These are phyloP conservation scores for Polygonum aviculare DNA, from an alignment of 148 eudicot species.

Conservation along the genomic window DNA sequence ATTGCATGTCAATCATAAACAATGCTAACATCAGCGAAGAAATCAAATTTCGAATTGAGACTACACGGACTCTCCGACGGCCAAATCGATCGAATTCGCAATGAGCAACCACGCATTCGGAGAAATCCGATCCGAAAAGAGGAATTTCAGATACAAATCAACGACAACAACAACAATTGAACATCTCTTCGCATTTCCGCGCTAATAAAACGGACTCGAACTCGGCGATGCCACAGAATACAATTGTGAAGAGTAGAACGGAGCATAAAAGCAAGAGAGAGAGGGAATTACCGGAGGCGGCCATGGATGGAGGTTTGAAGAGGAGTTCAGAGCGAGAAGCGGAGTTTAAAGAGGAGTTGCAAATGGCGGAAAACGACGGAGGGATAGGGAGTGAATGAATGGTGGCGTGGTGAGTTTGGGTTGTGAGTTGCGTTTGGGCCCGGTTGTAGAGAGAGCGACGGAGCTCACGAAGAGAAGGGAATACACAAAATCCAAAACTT, in stretches of 20 bases:
- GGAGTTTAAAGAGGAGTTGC: neutral
- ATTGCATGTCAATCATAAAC: neutral
- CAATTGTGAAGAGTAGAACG: neutral
- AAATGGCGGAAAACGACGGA: constrained; percentile 4
- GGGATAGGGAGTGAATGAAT: neutral
- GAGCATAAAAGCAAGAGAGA: neutral
- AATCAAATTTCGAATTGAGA: neutral
- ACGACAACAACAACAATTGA: neutral
- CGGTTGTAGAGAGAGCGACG: neutral
- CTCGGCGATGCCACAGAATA: neutral
- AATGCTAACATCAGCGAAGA: neutral
- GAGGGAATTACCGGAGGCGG: neutral
- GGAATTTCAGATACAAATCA: neutral
- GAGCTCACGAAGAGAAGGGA: neutral
- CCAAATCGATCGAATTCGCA: constrained; percentile 1
- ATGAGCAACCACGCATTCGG: neutral
- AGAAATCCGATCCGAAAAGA: neutral
- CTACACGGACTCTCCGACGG: neutral
- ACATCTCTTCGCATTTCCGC: neutral
- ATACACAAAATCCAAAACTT: neutral
- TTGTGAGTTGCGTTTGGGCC: neutral
- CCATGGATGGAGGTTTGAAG: neutral
- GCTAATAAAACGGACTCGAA: neutral
- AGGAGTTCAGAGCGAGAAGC: neutral
- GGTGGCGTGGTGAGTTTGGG: neutral